Evolutionary conservation across 805 yeast species (phyloP), one percentile per base, ranked within the genome.

Genomic region (Scheffersomyces lignosus): DNA sequence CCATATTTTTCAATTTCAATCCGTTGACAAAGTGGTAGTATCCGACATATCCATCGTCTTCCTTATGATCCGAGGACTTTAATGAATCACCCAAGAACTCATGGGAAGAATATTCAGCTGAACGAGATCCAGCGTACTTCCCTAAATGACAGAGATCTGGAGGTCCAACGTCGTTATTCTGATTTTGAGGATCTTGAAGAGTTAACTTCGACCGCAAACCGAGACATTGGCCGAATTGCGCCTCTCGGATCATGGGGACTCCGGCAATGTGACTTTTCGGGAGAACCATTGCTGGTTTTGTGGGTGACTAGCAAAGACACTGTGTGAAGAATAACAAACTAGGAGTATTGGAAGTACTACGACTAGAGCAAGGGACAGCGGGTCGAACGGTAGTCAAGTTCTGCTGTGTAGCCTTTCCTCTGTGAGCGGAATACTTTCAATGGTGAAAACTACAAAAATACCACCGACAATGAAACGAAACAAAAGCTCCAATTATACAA

Each of bases 61-160:
- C 58, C 33, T 51, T 52, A 12, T 24, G 16, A 18, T 33, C 39
- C 3, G 38, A 40, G 18, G 36, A 22, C 20, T 37, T 34, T 24
- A 18, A 18, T 13, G 16, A 15, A 4, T 44, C 45, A 6, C 25
- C 27, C 13, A 43, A 44, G 39, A 66, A 66, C 24, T 61, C 62
- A 38, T 62, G 54, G 27, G 50, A 44, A 22, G 45, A 40, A 41
- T 52, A 64, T 20, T 45, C 52, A 6, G 56, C 45, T 12, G 63
- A 54, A 24, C 58, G 44, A 8, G 58, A 45, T 2, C 71, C 70
- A 31, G 44, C 55, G 44, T 62, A 60, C 20, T 54, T 51, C 17
- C 68, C 71, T 56, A 61, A 59, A 44, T 68, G 73, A 9, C 65
- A 35, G 39, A 68, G 53, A 42, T 68, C 71, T 9, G 68, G 62